Evolutionary conservation across 2,329 filamentous ascomycete species (phyloP).

Genomic region (Pseudonectria buxi): DNA sequence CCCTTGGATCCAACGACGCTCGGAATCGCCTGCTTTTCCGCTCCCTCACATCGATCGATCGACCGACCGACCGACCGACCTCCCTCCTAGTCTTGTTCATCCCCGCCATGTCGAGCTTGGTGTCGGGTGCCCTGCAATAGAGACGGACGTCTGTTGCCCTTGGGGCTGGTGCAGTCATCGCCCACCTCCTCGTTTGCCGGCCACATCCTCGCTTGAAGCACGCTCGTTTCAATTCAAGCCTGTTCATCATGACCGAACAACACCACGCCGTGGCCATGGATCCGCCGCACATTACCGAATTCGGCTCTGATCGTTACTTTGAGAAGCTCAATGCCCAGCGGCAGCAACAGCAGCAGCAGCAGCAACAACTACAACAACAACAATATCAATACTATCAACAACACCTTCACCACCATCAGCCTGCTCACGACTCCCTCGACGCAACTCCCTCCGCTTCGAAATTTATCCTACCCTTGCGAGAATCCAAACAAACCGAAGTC

Average conservation of each 20-base stretch:
- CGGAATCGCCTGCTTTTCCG: not conserved
- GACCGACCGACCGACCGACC: conserved; percentile 10
- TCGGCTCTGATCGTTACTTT: conserved; percentile 59
- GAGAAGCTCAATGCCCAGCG: conserved; percentile 50
- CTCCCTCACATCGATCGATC: conserved; percentile 10
- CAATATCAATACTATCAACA: not conserved
- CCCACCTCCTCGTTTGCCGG: conserved; percentile 8
- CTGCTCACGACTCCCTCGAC: conserved; percentile 11
- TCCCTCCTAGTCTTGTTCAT: conserved; percentile 6
- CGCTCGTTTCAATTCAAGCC: conserved; percentile 15
- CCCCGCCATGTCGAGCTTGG: conserved; percentile 25
- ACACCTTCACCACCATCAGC: conserved; percentile 13
- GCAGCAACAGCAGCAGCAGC: conserved; percentile 32
- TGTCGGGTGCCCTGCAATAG: conserved; percentile 24
- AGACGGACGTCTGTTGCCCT: conserved; percentile 25
- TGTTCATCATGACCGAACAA: conserved; percentile 27
- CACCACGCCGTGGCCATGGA: conserved; percentile 43
- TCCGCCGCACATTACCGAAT: conserved; percentile 57
- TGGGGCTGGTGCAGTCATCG: conserved; percentile 23
- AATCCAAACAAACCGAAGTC: conserved; percentile 28
- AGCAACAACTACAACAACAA: conserved; percentile 13
- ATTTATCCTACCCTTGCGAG: conserved; percentile 45
- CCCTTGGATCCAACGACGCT: not conserved
- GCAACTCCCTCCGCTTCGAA: conserved; percentile 29
- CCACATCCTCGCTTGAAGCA: conserved; percentile 7